Evolutionary conservation across 108 stramenopile genomes (phyloP).

Genomic region (Schizochytrium sp.): DNA sequence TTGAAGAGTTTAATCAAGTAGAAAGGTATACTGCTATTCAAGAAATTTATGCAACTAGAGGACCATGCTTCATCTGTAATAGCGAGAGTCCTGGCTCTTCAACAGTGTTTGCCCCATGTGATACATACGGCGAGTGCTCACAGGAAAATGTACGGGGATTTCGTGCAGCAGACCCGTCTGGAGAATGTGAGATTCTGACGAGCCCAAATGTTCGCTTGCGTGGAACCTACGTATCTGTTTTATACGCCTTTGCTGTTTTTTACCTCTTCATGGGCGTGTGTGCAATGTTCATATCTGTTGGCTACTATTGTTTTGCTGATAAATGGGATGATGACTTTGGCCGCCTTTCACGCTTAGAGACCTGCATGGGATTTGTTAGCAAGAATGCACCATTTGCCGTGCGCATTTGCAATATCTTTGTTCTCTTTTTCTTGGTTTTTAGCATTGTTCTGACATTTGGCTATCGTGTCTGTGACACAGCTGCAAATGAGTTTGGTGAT

Average conservation of each 20-base stretch:
- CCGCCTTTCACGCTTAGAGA: constrained; percentile 20
- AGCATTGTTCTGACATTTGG: constrained; percentile 27
- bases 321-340: constrained; percentile 55
- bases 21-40: not conserved
- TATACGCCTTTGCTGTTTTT: constrained; percentile 57
- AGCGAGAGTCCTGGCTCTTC: not conserved
- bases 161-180: not conserved
- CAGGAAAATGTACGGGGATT: not conserved
- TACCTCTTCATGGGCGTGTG: constrained; percentile 51
- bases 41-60: not conserved
- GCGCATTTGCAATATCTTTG: constrained; percentile 34
- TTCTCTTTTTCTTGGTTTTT: constrained; percentile 47
- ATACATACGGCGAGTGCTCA: constrained; percentile 11
- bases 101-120: not conserved
- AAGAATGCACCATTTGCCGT: constrained; percentile 53
- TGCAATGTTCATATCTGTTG: not conserved
- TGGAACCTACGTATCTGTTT: constrained; percentile 18
- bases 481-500: not conserved
- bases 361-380: constrained; percentile 41
- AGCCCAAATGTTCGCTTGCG: not conserved
- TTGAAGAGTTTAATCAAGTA: not conserved
- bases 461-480: constrained; percentile 52
- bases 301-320: constrained; percentile 24
- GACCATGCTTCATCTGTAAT: constrained; percentile 40
- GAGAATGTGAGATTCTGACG: constrained; percentile 6